Evolutionary conservation across 345 rosid species (phyloP), one percentile per base, ranked within the genome.

Genomic region (Streptanthus diversifolius): DNA sequence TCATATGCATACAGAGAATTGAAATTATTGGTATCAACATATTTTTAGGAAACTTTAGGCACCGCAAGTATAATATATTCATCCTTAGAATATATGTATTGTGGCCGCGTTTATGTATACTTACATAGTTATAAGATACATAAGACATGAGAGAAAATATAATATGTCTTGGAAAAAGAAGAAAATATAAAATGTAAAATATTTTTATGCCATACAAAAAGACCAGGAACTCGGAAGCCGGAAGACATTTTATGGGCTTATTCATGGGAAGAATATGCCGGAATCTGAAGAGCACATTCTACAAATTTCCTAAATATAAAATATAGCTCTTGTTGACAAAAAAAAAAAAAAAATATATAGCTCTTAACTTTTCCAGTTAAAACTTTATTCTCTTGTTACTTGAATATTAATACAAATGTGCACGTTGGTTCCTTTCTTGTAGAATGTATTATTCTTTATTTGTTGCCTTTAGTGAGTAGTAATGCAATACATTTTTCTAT

Each of bases 191-290:
- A 30, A 45, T 61, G 18, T 44, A 10, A 5, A 30, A 45, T 61
- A 35, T 9, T 29, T 22, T 29, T 7, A 24, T 49, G 68, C 12
- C 18, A 71, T 24, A 71, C 68, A 49, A 60, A 32, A 60, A 36
- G 75, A 59, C 68, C 62, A 24, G 9, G 17, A 52, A 27, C 58
- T 52, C 19, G 36, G 3, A 22, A 70, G 18, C 36, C 66, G 24
- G 36, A 53, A 63, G 63, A 72, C 25, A 18, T 39, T 43, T 47
- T 13, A 63, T 63, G 56, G 30, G 45, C 11, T 41, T 37, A 65
- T 35, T 44, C 58, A 17, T 65, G 40, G 15, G 66, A 65, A 66
- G 79, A 51, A 75, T 75, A 75, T 75, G 54, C 73, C 40, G 79
- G 63, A 75, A 67, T 51, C 63, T 32, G 9, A 51, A 59, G 63